phyloP scores from a whole-genome alignment of 495 filamentous ascomycete species.

The Tuber brumale region DNA sequence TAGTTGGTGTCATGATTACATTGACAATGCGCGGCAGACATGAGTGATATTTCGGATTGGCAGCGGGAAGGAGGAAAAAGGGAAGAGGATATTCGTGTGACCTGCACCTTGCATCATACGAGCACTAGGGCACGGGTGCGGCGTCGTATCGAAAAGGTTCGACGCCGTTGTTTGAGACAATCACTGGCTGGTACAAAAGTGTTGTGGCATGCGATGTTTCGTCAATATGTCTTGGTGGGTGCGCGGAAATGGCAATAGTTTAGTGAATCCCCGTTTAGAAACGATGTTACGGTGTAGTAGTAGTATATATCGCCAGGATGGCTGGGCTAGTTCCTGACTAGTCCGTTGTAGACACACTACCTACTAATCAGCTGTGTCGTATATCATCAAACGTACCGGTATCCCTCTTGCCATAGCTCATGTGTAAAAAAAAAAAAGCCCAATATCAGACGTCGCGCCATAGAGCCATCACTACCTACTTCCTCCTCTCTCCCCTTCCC shows the following conservation, averaged over 20 bases:
- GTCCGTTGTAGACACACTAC: neutral
- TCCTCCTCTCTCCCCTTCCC: neutral
- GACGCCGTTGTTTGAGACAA: neutral
- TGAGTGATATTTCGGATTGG: slow-evolving; percentile 2
- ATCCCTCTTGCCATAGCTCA: neutral
- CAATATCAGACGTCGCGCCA: neutral
- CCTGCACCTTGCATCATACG: neutral
- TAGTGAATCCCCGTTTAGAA: neutral
- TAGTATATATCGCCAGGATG: neutral
- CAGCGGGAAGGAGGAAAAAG: neutral
- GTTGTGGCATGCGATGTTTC: slow-evolving; percentile 4
- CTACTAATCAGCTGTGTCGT: neutral
- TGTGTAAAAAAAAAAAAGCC: neutral
- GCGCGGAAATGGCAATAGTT: neutral
- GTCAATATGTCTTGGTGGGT: neutral
- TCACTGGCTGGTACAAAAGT: neutral
- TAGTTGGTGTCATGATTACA: neutral
- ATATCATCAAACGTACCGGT: neutral
- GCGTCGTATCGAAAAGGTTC: neutral
- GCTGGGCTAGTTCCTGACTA: neutral
- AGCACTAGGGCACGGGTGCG: neutral
- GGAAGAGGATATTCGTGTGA: neutral
- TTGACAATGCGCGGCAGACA: neutral
- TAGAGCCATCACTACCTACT: neutral
- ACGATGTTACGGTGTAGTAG: neutral